These are phyloP conservation scores for Paramarasmius palmivorus DNA, from an alignment of 1,284 basidiomycete species.

Conservation along the genomic window DNA sequence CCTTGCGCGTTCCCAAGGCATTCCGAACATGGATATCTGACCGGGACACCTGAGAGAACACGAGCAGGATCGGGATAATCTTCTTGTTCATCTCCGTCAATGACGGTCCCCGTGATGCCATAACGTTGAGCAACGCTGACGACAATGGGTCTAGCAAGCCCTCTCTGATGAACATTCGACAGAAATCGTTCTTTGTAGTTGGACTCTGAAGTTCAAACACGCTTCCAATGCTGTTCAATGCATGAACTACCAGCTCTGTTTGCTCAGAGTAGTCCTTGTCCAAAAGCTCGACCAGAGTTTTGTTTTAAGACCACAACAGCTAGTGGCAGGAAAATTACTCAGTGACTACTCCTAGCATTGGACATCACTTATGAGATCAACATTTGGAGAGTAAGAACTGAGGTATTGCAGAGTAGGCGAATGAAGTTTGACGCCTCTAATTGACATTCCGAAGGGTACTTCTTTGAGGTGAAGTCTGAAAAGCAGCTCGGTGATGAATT, in stretches of 20 bases:
- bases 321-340: conserved; percentile 29
- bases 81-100: conserved; percentile 81
- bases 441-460: conserved; percentile 90
- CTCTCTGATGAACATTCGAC: conserved; percentile 96
- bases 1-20: conserved; percentile 86
- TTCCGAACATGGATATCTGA: conserved; percentile 91
- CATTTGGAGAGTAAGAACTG: conserved; percentile 93
- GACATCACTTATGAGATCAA: conserved; percentile 81
- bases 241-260: conserved; percentile 89
- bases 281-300: conserved; percentile 90
- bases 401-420: conserved; percentile 88
- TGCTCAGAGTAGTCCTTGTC: conserved; percentile 94
- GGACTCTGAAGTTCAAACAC: conserved; percentile 96
- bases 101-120: conserved; percentile 69
- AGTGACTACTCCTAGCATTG: background rate
- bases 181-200: conserved; percentile 97
- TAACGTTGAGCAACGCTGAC: conserved; percentile 85
- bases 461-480: conserved; percentile 89
- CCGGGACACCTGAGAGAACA: conserved; percentile 95
- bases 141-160: conserved; percentile 93
- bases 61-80: conserved; percentile 87
- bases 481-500: too few relatives aligned
- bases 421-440: conserved; percentile 96
- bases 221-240: conserved; percentile 90
- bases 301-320: conserved; percentile 93